These are phyloP conservation scores for Chaetoceros muelleri DNA, from an alignment of 108 stramenopile genomes.

Conservation along the genomic window DNA sequence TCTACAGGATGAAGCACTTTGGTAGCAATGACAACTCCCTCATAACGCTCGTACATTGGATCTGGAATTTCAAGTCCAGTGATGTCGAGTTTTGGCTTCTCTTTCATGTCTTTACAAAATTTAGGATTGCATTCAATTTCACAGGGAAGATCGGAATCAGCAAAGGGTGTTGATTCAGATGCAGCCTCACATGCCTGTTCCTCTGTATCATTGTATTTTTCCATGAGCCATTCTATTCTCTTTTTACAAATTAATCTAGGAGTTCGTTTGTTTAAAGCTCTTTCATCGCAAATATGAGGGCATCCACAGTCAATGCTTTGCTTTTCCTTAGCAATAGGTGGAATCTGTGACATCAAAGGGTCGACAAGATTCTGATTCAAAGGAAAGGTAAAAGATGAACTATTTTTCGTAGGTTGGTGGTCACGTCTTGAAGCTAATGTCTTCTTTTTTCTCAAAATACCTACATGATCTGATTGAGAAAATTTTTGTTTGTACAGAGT, in stretches of 20 bases:
- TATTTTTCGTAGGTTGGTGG: too few species aligned
- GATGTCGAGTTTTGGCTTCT: background rate
- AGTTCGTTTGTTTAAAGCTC: background rate
- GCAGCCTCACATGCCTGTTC: background rate
- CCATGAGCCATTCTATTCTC: background rate
- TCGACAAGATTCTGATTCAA: too few species aligned
- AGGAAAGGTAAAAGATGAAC: too few species aligned
- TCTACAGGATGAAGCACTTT: constrained; percentile 30
- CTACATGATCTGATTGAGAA: too few species aligned
- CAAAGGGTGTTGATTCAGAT: background rate
- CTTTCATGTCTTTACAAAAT: background rate
- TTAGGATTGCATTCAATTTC: background rate
- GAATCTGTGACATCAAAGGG: too few species aligned
- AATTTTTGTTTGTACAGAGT: too few species aligned
- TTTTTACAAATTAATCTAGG: background rate
- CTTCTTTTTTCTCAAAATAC: too few species aligned
- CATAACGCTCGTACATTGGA: background rate
- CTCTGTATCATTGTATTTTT: background rate
- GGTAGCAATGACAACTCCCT: constrained; percentile 32
- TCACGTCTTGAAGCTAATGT: too few species aligned
- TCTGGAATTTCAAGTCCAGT: background rate
- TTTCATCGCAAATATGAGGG: background rate
- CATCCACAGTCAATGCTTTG: background rate
- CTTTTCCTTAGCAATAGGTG: too few species aligned
- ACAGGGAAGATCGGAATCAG: background rate